phyloP scores from a whole-genome alignment of 2,329 filamentous ascomycete species.

The Pseudogymnoascus sp. region DNA sequence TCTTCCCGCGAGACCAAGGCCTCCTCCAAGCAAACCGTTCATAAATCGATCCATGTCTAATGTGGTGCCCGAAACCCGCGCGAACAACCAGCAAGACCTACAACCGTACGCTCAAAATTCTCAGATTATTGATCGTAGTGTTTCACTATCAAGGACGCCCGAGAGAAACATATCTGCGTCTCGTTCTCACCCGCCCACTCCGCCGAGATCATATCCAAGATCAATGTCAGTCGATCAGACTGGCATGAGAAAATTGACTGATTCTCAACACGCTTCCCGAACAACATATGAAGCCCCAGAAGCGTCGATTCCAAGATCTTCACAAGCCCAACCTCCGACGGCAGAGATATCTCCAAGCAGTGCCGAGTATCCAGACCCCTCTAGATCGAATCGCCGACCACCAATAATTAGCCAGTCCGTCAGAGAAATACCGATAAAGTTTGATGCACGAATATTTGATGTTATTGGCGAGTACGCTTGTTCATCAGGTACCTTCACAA shows the following conservation, averaged over 20 bases:
- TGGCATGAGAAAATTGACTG: not conserved
- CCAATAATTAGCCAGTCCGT: slow-evolving; percentile 45
- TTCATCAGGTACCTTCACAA: slow-evolving; percentile 78
- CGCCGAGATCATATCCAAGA: slow-evolving; percentile 40
- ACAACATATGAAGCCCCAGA: not conserved
- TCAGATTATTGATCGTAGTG: slow-evolving; percentile 12
- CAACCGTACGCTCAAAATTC: not conserved
- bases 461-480: slow-evolving; percentile 84
- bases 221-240: slow-evolving; percentile 46
- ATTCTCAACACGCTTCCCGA: not conserved
- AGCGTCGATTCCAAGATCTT: not conserved
- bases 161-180: slow-evolving; percentile 45
- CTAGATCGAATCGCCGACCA: slow-evolving; percentile 75
- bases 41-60: not conserved
- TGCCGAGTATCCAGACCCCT: slow-evolving; percentile 71
- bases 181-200: slow-evolving; percentile 39
- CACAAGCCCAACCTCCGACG: not conserved
- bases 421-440: slow-evolving; percentile 69
- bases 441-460: slow-evolving; percentile 77
- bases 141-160: slow-evolving; percentile 27
- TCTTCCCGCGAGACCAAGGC: not conserved
- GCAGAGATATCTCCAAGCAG: not conserved
- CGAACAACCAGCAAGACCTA: not conserved
- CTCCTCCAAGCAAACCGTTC: not conserved
- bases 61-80: not conserved